A percentile compares a stretch with the other conserved stretches of the same genome.
These are phyloP conservation scores for Magnolia officinalis DNA, from an alignment of 164 flowering plant species.

Conservation along the genomic window DNA sequence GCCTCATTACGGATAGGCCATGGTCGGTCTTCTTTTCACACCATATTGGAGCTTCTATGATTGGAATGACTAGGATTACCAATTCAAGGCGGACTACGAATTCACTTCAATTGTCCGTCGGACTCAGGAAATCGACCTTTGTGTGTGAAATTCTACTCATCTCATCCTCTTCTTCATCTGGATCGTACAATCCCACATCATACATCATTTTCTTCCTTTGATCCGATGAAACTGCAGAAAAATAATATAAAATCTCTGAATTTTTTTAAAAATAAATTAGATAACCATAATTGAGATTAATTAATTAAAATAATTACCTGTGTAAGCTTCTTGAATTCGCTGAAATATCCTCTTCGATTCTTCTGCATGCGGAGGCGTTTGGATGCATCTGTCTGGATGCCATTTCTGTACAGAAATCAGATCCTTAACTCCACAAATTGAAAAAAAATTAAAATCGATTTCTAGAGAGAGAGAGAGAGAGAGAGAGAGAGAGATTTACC, in stretches of 20 bases:
- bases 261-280: background rate
- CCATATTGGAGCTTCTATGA: too few species aligned
- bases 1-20: too few species aligned
- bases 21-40: too few species aligned
- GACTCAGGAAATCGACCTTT: background rate
- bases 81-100: background rate
- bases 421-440: background rate
- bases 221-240: constrained; percentile 60
- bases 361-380: constrained; percentile 37
- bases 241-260: background rate
- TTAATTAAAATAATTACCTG: constrained; percentile 34
- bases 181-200: constrained; percentile 64
- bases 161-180: constrained; percentile 57
- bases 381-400: constrained; percentile 86
- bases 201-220: constrained; percentile 56
- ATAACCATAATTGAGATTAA: background rate
- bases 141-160: constrained; percentile 6
- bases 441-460: background rate
- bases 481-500: constrained; percentile 8
- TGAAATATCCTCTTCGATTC: constrained; percentile 78
- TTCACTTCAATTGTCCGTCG: background rate
- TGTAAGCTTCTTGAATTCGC: constrained; percentile 86
- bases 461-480: background rate
- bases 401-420: constrained; percentile 49
- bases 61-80: background rate